These are phyloP conservation scores for Leccinum fallax DNA, from an alignment of 1,284 basidiomycete species.

Conservation along the genomic window DNA sequence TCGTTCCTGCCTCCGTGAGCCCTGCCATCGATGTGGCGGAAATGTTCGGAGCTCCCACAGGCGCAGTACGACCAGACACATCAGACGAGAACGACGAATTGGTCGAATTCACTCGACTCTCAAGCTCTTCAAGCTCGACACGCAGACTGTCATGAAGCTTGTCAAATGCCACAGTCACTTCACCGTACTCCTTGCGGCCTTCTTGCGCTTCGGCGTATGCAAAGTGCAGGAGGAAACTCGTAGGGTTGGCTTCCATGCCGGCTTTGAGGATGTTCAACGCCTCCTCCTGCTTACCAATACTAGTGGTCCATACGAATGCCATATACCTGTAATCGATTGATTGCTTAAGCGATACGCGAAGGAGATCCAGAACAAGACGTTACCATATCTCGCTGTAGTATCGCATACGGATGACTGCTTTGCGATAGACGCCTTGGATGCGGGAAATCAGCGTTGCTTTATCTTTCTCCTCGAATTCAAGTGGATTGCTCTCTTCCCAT, in stretches of 20 bases:
- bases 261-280: conserved; percentile 79
- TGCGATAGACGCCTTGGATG: conserved; percentile 83
- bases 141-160: conserved; percentile 73
- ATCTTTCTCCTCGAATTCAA: conserved; percentile 90
- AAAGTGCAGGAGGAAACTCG: conserved; percentile 87
- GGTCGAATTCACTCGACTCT: conserved; percentile 50
- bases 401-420: conserved; percentile 87
- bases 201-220: conserved; percentile 88
- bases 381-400: conserved; percentile 96
- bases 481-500: conserved; percentile 95
- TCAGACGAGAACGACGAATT: conserved; percentile 43
- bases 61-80: conserved; percentile 29
- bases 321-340: conserved; percentile 68
- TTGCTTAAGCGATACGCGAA: conserved; percentile 17
- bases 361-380: conserved; percentile 22
- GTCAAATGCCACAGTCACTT: conserved; percentile 71
- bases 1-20: conserved; percentile 27
- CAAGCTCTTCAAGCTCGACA: conserved; percentile 72
- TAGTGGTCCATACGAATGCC: conserved; percentile 81
- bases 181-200: conserved; percentile 61
- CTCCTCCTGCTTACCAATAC: conserved; percentile 80
- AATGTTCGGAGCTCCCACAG: conserved; percentile 30
- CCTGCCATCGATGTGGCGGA: conserved; percentile 17
- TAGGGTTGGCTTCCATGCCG: conserved; percentile 87
- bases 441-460: conserved; percentile 65